Evolutionary conservation across 805 yeast genomes (phyloP), one percentile per base, ranked within the genome.

Genomic region (Pichia nakasei): DNA sequence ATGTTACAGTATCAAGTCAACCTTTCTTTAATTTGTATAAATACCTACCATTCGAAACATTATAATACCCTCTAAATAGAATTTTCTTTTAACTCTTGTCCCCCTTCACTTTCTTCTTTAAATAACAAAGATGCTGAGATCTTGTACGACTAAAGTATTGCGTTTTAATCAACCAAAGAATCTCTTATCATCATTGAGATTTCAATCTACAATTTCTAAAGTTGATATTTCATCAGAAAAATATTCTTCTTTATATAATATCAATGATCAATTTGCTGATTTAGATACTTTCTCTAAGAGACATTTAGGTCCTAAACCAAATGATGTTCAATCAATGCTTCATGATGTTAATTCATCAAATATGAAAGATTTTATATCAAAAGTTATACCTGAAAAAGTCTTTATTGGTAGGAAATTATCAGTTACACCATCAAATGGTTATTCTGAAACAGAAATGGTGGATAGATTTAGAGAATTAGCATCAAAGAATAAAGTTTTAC

Each of bases 201-300:
- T 41, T 11, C 38, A 41, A 27, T 45, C 39, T 21, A 45, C 63
- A 3, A 15, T 9, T 13, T 13, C 32, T 13, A 64, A 61, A 37
- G 77, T 81, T 21, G 72, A 78, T 51, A 70, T 82, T 11, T 74
- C 82, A 15, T 72, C 81, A n/a, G 62, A 63, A 3, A 66, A 71
- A 50, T 82, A 78, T 55, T 57, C 59, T 3, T 52, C 62, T 27
- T 64, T 80, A 8, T 77, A 72, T 52, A 64, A 68, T 46, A 73
- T 79, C 9, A 58, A 67, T 21, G 38, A 51, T 19, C 39, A 46
- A 8, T 45, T 52, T 36, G 41, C 52, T 18, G 53, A 47, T 41
- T 69, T 85, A 45, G 98, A 93, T 59, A 81, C 93, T 2, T 93
- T 91, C 63, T 76, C 84, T 40, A 77, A 94, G 57, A 85, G 97